phyloP scores from a whole-genome alignment of 2,329 filamentous ascomycete species.

The Fusarium tricinctum region DNA sequence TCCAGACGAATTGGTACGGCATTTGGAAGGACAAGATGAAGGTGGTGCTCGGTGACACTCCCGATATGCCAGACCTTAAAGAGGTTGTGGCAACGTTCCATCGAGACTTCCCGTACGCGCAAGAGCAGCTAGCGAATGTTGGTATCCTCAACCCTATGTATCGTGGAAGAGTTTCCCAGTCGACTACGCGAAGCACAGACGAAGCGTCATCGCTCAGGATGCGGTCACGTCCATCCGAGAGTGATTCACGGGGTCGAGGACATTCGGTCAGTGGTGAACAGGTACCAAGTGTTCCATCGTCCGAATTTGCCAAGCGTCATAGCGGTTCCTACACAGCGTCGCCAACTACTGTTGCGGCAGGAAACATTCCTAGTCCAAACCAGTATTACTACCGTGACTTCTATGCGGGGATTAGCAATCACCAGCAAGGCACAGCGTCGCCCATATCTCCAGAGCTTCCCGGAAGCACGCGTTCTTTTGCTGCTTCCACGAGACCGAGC shows the following conservation, averaged over 20 bases:
- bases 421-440: slow-evolving; percentile 67
- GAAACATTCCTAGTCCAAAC: slow-evolving; percentile 62
- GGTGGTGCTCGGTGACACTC: slow-evolving; percentile 75
- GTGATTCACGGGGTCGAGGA: slow-evolving; percentile 68
- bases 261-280: slow-evolving; percentile 73
- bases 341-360: slow-evolving; percentile 59
- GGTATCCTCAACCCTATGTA: slow-evolving; percentile 83
- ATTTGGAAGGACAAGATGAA: slow-evolving; percentile 88
- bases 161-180: slow-evolving; percentile 70
- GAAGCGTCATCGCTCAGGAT: slow-evolving; percentile 63
- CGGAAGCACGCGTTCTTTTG: slow-evolving; percentile 63
- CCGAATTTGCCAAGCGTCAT: slow-evolving; percentile 74
- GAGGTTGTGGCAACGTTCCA: slow-evolving; percentile 85
- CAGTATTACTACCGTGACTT: slow-evolving; percentile 69
- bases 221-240: slow-evolving; percentile 64
- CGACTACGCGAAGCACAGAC: slow-evolving; percentile 69
- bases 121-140: slow-evolving; percentile 78
- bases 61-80: slow-evolving; percentile 73
- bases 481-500: slow-evolving; percentile 65
- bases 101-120: slow-evolving; percentile 81
- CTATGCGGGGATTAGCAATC: slow-evolving; percentile 42
- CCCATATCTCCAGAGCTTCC: slow-evolving; percentile 69
- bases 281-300: slow-evolving; percentile 73
- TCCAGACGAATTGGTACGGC: slow-evolving; percentile 86
- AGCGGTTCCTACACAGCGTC: slow-evolving; percentile 77